Conservation (phyloP, 2,329 filamentous ascomycete genomes). For the Incumbomyces lentus region DNA sequence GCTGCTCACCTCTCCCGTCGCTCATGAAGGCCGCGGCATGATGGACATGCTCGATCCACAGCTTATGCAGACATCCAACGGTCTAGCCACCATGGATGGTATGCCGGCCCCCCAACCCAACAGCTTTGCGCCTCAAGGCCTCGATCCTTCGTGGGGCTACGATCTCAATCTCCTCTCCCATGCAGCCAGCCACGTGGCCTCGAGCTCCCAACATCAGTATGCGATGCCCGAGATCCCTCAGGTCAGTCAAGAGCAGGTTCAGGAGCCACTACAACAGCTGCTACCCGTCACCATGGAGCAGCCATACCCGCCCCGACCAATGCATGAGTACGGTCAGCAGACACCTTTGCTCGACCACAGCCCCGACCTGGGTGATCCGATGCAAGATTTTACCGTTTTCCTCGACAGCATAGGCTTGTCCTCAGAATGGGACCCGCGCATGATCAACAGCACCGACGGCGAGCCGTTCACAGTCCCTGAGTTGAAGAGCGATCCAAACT, state of each 20-base stretch:
- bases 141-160: slow-evolving; percentile 42
- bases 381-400: slow-evolving; percentile 40
- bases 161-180: slow-evolving; percentile 40
- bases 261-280: slow-evolving; percentile 17
- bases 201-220: slow-evolving; percentile 29
- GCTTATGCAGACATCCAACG: slow-evolving; percentile 29
- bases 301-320: slow-evolving; percentile 19
- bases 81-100: slow-evolving; percentile 27
- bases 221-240: slow-evolving; percentile 17
- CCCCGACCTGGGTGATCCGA: slow-evolving; percentile 37
- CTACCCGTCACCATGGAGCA: slow-evolving; percentile 16
- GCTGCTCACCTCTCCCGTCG: slow-evolving; percentile 27
- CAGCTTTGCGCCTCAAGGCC: slow-evolving; percentile 34
- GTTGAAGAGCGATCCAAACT: slow-evolving; percentile 27
- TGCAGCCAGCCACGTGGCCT: slow-evolving; percentile 39
- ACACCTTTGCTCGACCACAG: slow-evolving; percentile 31
- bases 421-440: slow-evolving; percentile 39
- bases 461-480: slow-evolving; percentile 27
- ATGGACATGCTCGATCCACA: slow-evolving; percentile 36
- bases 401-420: slow-evolving; percentile 40
- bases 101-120: slow-evolving; percentile 25
- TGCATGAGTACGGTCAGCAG: slow-evolving; percentile 18
- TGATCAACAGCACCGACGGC: slow-evolving; percentile 25
- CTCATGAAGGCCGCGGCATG: slow-evolving; percentile 32
- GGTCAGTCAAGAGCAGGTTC: slow-evolving; percentile 18